Evolutionary conservation across 768 basidiomycete species (phyloP).

Genomic region (Hysterangium stoloniferum): DNA sequence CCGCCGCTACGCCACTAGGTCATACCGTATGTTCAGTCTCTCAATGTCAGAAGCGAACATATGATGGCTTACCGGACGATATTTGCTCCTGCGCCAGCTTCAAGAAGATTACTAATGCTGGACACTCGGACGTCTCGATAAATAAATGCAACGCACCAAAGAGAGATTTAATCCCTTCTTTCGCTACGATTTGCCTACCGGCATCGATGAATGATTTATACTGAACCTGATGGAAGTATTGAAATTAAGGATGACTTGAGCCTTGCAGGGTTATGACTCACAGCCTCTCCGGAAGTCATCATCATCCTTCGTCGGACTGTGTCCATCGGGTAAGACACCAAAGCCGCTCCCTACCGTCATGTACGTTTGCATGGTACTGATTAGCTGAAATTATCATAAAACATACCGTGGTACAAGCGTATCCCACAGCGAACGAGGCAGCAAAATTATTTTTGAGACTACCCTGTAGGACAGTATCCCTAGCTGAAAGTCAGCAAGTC

Average conservation of each 20-base stretch:
- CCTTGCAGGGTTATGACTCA: conserved; percentile 5
- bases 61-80: conserved; percentile 2
- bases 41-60: background rate
- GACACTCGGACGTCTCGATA: background rate
- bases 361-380: background rate
- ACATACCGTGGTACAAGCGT: conserved; percentile 32
- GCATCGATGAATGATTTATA: conserved; percentile 36
- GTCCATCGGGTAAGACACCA: conserved; percentile 36
- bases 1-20: conserved; percentile 3
- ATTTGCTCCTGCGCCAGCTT: conserved; percentile 13
- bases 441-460: conserved; percentile 31
- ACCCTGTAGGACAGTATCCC: conserved; percentile 33
- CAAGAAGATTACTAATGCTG: background rate
- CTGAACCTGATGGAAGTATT: conserved; percentile 21
- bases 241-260: background rate
- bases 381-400: too few relatives aligned
- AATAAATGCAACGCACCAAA: conserved; percentile 24
- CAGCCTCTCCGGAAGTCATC: conserved; percentile 37
- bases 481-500: background rate
- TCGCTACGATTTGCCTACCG: conserved; percentile 31
- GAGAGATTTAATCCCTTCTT: conserved; percentile 31
- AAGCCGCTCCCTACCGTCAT: conserved; percentile 25
- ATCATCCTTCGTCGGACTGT: conserved; percentile 41
- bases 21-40: background rate
- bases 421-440: conserved; percentile 35